phyloP scores from a whole-genome alignment of 2,329 filamentous ascomycete species.

The Aspergillus glaucus region DNA sequence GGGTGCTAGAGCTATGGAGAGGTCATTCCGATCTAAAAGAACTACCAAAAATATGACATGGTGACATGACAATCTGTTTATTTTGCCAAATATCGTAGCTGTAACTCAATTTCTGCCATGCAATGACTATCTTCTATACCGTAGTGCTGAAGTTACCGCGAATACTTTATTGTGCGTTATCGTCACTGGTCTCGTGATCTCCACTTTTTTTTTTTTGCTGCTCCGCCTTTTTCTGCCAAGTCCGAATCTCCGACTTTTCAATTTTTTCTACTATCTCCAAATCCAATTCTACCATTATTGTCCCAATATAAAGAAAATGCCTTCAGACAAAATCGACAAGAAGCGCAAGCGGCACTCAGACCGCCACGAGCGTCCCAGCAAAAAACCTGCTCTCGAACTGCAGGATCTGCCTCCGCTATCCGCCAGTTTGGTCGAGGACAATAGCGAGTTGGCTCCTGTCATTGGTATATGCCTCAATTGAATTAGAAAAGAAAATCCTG shows the following conservation, averaged over 20 bases:
- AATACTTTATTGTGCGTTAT: neutral
- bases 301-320: slow-evolving; percentile 20
- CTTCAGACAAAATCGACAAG: slow-evolving; percentile 35
- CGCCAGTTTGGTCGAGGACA: slow-evolving; percentile 43
- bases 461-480: slow-evolving; percentile 34
- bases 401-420: slow-evolving; percentile 35
- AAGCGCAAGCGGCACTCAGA: slow-evolving; percentile 48
- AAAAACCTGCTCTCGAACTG: slow-evolving; percentile 40
- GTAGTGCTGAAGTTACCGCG: neutral
- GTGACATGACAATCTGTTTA: neutral
- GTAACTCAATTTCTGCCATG: slow-evolving; percentile 10
- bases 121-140: neutral
- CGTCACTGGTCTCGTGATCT: neutral
- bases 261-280: neutral
- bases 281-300: neutral
- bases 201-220: neutral
- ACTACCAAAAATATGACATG: slow-evolving; percentile 10
- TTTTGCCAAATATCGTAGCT: slow-evolving; percentile 15
- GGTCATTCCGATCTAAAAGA: slow-evolving; percentile 13
- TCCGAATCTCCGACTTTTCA: neutral
- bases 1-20: slow-evolving; percentile 28
- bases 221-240: slow-evolving; percentile 4
- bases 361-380: slow-evolving; percentile 40
- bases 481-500: neutral
- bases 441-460: slow-evolving; percentile 44